Conservation (phyloP, 768 basidiomycete genomes). For the Mycena capillaripes region DNA sequence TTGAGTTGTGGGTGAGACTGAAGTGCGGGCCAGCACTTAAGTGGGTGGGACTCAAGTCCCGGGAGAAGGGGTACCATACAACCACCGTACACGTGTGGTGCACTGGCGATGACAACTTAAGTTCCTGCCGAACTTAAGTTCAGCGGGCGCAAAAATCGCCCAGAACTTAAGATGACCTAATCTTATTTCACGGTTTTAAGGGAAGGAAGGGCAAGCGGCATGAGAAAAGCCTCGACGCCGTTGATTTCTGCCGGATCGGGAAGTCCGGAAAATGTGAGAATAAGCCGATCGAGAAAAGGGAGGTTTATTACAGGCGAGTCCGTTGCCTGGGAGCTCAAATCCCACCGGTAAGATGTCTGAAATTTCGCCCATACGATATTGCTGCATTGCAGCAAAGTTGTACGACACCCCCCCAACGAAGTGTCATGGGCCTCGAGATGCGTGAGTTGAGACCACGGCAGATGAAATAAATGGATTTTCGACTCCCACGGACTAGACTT, state of each 20-base stretch:
- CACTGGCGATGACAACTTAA: no score
- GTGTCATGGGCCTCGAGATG: not conserved
- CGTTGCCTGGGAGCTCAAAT: not conserved
- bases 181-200: no score
- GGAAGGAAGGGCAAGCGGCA: slow-evolving; percentile 7
- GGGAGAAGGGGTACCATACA: not conserved
- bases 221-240: slow-evolving; percentile 8
- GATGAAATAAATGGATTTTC: not conserved
- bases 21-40: no score
- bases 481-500: no score
- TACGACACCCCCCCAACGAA: not conserved
- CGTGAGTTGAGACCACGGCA: slow-evolving; percentile 22
- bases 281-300: not conserved
- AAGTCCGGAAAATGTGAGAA: not conserved
- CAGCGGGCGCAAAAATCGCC: no score
- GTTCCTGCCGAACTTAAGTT: no score
- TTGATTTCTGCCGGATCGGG: not conserved
- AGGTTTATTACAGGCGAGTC: not conserved
- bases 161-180: no score
- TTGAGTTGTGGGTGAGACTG: no score
- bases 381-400: slow-evolving; percentile 6
- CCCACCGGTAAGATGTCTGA: not conserved
- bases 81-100: not conserved
- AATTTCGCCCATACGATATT: not conserved
- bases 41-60: not conserved